These are phyloP conservation scores for Canna indica DNA, from an alignment of 176 grass and related monocot species.

Conservation along the genomic window DNA sequence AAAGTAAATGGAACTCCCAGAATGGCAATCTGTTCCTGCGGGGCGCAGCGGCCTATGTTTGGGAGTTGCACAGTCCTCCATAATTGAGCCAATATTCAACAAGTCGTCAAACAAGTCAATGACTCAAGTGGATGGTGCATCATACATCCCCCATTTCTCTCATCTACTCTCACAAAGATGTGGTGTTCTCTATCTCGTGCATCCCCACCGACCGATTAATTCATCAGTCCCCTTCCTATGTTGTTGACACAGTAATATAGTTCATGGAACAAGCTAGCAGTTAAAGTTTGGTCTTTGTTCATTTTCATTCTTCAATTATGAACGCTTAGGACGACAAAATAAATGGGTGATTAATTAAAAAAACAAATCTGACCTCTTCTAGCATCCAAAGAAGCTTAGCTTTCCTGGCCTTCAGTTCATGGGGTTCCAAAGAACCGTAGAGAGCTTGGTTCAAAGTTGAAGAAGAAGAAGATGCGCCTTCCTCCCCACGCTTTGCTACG, in stretches of 20 bases:
- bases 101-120: constrained; percentile 33
- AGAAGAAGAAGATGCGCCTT: constrained; percentile 30
- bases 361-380: constrained; percentile 57
- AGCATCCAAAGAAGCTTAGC: constrained; percentile 78
- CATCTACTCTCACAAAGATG: neutral
- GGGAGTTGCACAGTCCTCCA: constrained; percentile 31
- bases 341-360: too few relatives aligned
- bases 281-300: too few relatives aligned
- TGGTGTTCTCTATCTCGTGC: too few relatives aligned
- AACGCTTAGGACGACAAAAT: too few relatives aligned
- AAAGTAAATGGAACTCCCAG: constrained; percentile 57
- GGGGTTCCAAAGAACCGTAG: constrained; percentile 49
- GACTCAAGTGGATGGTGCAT: neutral
- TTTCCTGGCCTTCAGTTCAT: constrained; percentile 76
- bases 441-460: constrained; percentile 31
- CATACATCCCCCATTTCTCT: neutral
- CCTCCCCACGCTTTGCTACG: constrained; percentile 25
- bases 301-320: too few relatives aligned
- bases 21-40: constrained; percentile 41
- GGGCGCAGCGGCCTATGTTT: constrained; percentile 57
- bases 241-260: too few relatives aligned
- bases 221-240: too few relatives aligned
- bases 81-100: constrained; percentile 23
- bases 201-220: too few relatives aligned
- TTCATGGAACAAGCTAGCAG: too few relatives aligned